These are phyloP conservation scores for Populus hybrid DNA, from an alignment of 441 rosid species.

Conservation along the genomic window DNA sequence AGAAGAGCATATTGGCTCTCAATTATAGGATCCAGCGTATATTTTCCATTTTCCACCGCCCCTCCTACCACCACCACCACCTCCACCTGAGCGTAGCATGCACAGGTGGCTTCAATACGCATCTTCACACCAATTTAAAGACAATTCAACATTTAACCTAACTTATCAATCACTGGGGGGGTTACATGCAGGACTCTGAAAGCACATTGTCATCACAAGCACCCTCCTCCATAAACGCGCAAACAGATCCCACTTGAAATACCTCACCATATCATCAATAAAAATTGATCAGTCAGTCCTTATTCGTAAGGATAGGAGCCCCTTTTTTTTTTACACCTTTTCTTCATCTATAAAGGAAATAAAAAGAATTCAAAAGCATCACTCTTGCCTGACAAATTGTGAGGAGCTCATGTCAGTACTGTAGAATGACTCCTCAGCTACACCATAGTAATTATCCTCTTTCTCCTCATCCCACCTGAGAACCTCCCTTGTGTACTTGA, in stretches of 20 bases:
- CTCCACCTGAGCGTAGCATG: too few species aligned
- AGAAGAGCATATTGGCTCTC: background rate
- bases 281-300: constrained; percentile 1
- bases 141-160: background rate
- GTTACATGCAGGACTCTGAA: background rate
- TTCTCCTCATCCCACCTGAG: constrained; percentile 90
- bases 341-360: background rate
- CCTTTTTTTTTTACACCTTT: constrained; percentile 2
- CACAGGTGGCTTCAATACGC: background rate
- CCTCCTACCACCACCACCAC: too few species aligned
- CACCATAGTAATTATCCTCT: constrained; percentile 69
- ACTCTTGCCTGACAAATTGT: constrained; percentile 69
- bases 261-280: background rate
- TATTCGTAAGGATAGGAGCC: background rate
- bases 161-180: background rate
- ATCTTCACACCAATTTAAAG: background rate
- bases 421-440: constrained; percentile 81
- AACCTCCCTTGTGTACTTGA: constrained; percentile 89
- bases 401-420: constrained; percentile 95
- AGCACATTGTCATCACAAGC: background rate
- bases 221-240: background rate
- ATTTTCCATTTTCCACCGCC: too few species aligned
- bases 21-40: too few species aligned
- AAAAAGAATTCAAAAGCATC: constrained; percentile 14
- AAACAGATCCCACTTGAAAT: too few species aligned